Evolutionary conservation across 352 stramenopile genomes (phyloP).

Genomic region (Phytophthora melonis): DNA sequence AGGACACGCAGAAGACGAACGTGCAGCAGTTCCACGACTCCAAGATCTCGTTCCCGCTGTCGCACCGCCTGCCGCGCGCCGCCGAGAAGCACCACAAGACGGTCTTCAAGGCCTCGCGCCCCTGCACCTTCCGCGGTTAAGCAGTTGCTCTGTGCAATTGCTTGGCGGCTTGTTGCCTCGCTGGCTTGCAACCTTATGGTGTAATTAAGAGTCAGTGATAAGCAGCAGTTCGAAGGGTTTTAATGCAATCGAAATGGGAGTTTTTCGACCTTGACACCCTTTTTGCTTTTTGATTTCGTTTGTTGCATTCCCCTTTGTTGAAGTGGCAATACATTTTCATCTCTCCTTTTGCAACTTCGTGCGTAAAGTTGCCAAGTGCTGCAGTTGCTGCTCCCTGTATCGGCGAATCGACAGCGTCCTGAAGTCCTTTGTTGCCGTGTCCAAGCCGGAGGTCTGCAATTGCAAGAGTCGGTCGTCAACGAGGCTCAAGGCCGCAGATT

Average conservation of each 20-base stretch:
- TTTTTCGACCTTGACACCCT: conserved; percentile 41
- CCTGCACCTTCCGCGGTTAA: conserved; percentile 99
- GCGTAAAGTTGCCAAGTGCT: conserved; percentile 16
- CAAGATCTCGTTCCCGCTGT: conserved; percentile 98
- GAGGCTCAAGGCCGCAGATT: conserved; percentile 9
- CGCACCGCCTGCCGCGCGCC: conserved; percentile 95
- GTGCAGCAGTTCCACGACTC: conserved; percentile 97
- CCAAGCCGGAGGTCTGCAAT: not conserved
- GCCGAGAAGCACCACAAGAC: conserved; percentile 96
- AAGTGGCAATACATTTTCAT: not conserved
- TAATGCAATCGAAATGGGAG: conserved; percentile 57
- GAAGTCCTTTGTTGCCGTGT: conserved; percentile 12
- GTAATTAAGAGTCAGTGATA: conserved; percentile 4
- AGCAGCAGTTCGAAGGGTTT: conserved; percentile 18
- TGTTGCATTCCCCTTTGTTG: not conserved
- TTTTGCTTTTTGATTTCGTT: conserved; percentile 8
- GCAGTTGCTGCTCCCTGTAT: conserved; percentile 42
- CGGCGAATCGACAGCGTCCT: conserved; percentile 23
- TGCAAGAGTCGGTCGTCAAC: conserved; percentile 11
- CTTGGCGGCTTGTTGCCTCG: conserved; percentile 17
- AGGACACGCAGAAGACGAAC: conserved; percentile 97
- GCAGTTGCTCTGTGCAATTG: conserved; percentile 7
- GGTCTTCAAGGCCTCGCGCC: conserved; percentile 96
- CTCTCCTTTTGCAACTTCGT: not conserved
- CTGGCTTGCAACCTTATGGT: conserved; percentile 2